phyloP scores from a whole-genome alignment of 202 grass and related monocot genomes.

The Schoenoplectus triqueter region DNA sequence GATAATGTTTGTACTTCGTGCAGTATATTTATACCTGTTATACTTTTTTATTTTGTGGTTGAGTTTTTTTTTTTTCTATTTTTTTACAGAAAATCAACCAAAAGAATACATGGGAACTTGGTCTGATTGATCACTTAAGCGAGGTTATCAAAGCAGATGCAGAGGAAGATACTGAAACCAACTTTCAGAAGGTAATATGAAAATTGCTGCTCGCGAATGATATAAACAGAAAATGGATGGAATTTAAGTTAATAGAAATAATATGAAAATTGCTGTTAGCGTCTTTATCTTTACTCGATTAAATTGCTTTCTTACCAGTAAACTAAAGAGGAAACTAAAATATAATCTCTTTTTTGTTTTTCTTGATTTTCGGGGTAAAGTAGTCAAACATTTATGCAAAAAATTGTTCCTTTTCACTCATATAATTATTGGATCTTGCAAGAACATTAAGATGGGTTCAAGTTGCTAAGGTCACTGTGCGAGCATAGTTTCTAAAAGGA shows the following conservation, averaged over 20 bases:
- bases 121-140: constrained; percentile 86
- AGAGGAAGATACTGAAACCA: constrained; percentile 84
- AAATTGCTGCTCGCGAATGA: not conserved
- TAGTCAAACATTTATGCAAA: not conserved
- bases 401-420: not conserved
- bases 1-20: constrained; percentile 56
- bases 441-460: not conserved
- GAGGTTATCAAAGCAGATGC: constrained; percentile 70
- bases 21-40: no score
- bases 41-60: no score
- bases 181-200: constrained; percentile 85
- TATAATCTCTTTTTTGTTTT: not conserved
- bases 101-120: constrained; percentile 95
- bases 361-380: not conserved
- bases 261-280: not conserved
- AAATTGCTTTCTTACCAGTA: not conserved
- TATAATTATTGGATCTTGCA: constrained; percentile 5
- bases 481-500: not conserved
- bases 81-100: constrained; percentile 89
- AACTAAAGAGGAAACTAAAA: not conserved
- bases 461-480: not conserved
- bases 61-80: not conserved
- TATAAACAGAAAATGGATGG: not conserved
- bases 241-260: not conserved
- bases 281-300: not conserved